Conservation (phyloP, 176 grass and related monocot species). For the Miscanthus lutarioriparius region DNA sequence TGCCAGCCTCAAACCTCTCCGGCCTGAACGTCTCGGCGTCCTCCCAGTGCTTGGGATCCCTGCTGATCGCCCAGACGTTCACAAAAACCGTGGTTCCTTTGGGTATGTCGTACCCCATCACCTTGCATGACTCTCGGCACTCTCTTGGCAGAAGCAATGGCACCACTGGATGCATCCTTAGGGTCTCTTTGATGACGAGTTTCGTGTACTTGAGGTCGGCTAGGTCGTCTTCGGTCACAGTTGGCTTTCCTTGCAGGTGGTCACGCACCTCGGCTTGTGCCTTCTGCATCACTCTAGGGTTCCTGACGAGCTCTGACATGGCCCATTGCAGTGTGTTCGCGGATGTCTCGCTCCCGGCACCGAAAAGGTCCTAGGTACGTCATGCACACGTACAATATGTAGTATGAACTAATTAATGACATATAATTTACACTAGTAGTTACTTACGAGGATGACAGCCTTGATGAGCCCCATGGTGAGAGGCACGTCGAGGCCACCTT, state of each 20-base stretch:
- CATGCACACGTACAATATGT: too few relatives aligned
- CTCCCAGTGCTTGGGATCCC: conserved; percentile 19
- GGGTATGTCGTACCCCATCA: conserved; percentile 10
- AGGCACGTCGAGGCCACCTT: conserved; percentile 27
- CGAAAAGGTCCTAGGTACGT: conserved; percentile 37
- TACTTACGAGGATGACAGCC: conserved; percentile 22
- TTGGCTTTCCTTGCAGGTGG: not conserved
- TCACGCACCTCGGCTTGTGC: conserved; percentile 16
- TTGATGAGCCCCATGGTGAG: conserved; percentile 42
- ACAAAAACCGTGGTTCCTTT: not conserved
- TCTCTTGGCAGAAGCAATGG: conserved; percentile 26
- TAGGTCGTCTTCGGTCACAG: not conserved
- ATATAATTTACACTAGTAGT: too few relatives aligned
- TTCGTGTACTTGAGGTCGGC: not conserved
- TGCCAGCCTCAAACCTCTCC: not conserved
- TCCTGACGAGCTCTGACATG: conserved; percentile 29
- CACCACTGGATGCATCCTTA: not conserved
- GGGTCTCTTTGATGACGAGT: conserved; percentile 27
- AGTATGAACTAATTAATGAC: too few relatives aligned
- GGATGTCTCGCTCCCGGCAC: conserved; percentile 29
- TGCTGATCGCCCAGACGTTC: conserved; percentile 30
- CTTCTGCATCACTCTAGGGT: conserved; percentile 11
- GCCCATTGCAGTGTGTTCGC: conserved; percentile 32
- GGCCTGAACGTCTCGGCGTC: not conserved
- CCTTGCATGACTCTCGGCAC: not conserved